phyloP scores from a whole-genome alignment of 306 rosid genomes.

The Vigna nakashimae region DNA sequence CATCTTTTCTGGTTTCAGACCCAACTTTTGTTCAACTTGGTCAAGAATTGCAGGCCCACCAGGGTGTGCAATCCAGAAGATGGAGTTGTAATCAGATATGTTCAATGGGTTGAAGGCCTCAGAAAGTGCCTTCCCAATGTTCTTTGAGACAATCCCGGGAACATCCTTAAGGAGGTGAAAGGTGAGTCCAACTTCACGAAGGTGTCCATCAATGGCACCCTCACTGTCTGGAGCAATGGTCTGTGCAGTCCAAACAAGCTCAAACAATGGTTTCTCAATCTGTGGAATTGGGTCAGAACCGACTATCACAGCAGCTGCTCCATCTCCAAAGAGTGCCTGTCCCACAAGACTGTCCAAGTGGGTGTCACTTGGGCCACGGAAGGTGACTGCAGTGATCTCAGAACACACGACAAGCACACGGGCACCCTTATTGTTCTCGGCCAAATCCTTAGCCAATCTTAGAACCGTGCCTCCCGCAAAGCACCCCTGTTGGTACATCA shows the following conservation, averaged over 20 bases:
- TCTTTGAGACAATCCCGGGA: constrained; percentile 45
- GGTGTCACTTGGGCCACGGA: constrained; percentile 43
- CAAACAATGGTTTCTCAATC: constrained; percentile 64
- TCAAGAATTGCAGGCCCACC: constrained; percentile 48
- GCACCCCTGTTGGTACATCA: constrained; percentile 73
- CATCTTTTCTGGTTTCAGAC: constrained; percentile 43
- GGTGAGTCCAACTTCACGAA: constrained; percentile 44
- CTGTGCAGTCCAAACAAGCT: constrained; percentile 66
- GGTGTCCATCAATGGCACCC: constrained; percentile 53
- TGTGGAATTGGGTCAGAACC: constrained; percentile 64
- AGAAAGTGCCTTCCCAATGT: constrained; percentile 33
- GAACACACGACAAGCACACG: constrained; percentile 48
- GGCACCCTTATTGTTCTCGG: constrained; percentile 46
- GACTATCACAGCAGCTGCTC: constrained; percentile 54
- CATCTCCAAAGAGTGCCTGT: constrained; percentile 47
- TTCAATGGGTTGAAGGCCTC: constrained; percentile 41
- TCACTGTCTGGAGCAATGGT: constrained; percentile 73
- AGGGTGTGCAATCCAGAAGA: constrained; percentile 50
- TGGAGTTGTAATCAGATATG: constrained; percentile 10
- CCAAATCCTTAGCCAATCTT: constrained; percentile 49
- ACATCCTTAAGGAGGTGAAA: constrained; percentile 51
- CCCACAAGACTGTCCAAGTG: constrained; percentile 47
- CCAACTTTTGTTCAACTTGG: constrained; percentile 39
- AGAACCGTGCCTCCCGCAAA: constrained; percentile 48
- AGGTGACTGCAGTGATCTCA: constrained; percentile 44